Percentiles rank a stretch among this genome's conserved stretches.
These are phyloP conservation scores for Rubroboletus satanas DNA, from an alignment of 768 basidiomycete species.

Conservation along the genomic window DNA sequence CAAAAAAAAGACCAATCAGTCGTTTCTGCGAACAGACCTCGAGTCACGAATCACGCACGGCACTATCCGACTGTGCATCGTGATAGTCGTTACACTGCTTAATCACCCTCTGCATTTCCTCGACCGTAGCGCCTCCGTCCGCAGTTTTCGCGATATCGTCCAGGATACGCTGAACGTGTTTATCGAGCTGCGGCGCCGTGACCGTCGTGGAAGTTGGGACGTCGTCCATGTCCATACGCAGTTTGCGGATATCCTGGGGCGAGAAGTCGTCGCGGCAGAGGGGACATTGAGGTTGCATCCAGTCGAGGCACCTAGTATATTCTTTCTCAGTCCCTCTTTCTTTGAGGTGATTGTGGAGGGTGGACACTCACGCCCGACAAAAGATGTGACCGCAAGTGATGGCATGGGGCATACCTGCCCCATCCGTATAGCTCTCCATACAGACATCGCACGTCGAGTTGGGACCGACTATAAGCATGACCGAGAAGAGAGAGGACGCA, in stretches of 20 bases:
- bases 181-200: neutral
- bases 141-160: neutral
- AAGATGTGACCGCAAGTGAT: conserved; percentile 14
- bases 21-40: neutral
- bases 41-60: neutral
- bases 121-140: neutral
- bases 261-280: conserved; percentile 8
- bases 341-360: too few relatives aligned
- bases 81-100: neutral
- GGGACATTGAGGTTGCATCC: conserved; percentile 8
- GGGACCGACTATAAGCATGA: conserved; percentile 11
- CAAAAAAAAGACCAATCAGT: neutral
- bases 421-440: conserved; percentile 6
- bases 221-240: neutral
- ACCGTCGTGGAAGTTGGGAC: neutral
- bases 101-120: conserved; percentile 8
- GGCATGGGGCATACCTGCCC: neutral
- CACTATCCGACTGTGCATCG: neutral
- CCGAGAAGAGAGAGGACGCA: neutral
- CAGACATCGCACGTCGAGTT: conserved; percentile 15
- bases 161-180: neutral
- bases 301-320: conserved; percentile 6
- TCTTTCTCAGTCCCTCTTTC: neutral
- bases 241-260: neutral
- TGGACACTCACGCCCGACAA: conserved; percentile 9